Base-by-base conservation (phyloP, 2,329 filamentous ascomycete species). In the Fusarium tuaranense region DNA sequence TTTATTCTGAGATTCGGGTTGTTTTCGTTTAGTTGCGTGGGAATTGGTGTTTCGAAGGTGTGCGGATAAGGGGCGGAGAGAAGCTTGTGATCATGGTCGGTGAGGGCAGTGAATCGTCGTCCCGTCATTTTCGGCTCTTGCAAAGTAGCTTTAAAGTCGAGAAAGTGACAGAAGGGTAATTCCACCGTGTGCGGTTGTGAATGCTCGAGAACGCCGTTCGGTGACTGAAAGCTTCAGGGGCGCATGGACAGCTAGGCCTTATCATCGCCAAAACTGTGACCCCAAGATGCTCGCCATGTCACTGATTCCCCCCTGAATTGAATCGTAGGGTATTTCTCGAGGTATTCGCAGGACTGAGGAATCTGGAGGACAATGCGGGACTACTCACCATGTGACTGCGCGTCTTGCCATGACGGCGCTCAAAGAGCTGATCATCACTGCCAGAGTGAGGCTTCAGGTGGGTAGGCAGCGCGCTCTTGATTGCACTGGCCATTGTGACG, bases 351-450 rank as follows among this genome's bases (percentile, higher is more conserved):
- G 18, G 20, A 53, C 27, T 27, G n/a, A 18, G 30, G 34, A 16
- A 36, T 39, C 30, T 44, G 34, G 32, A 34, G 9, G 8, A 32
- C 5, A 34, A 22, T 27, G 41, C 8, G 58, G 2, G 20, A 92
- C 93, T 91, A 92, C 93, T 91, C 86, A 93, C 93, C 91, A 95
- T 94, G 85, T 95, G 93, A 71, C 93, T 95, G 84, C 93, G 92
- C 78, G 93, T 93, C 90, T 95, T 95, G 86, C 93, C 93, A 84
- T 95, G 94, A 82, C 92, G 91, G 73, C 88, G 87, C 78, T 88
- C 86, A 76, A 91, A 88, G 75, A 86, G 86, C 60, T 88, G 86
- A 69, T 82, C 81, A 67, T 85, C 85, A 39, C 83, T 84, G 61
- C 79, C 83, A 67, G 84, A 87, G 78, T 79, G 80, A 72, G 92